phyloP scores from a whole-genome alignment of 2,329 filamentous ascomycete species.

The Clarireedia monteithiana region DNA sequence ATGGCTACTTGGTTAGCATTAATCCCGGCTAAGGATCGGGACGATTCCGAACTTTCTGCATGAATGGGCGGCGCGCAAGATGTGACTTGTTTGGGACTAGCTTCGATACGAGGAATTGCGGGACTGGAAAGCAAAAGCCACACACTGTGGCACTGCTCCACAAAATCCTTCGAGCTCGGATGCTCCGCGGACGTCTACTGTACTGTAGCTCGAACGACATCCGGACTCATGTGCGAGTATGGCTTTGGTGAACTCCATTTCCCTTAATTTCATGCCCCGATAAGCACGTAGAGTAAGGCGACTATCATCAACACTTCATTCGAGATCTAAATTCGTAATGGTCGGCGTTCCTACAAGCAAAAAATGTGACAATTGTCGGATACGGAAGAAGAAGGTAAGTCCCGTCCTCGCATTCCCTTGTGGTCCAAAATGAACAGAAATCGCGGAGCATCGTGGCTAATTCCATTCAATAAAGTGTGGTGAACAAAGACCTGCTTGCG shows the following conservation, averaged over 20 bases:
- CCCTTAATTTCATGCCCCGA: no score
- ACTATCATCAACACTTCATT: not conserved
- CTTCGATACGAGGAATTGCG: not conserved
- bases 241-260: not conserved
- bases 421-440: not conserved
- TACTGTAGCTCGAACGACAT: not conserved
- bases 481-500: slow-evolving; percentile 14
- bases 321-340: not conserved
- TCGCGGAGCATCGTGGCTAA: not conserved
- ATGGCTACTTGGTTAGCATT: no score
- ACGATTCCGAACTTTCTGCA: not conserved
- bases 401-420: no score
- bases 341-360: slow-evolving; percentile 14
- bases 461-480: slow-evolving; percentile 8
- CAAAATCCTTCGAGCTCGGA: not conserved
- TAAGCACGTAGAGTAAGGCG: no score
- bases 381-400: slow-evolving; percentile 16
- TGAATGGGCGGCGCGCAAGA: not conserved
- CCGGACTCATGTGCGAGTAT: not conserved
- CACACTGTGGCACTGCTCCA: not conserved
- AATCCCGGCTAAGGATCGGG: no score
- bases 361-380: slow-evolving; percentile 15
- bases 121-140: not conserved
- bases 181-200: not conserved
- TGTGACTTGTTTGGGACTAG: not conserved